A percentile compares a stretch with the other conserved stretches of the same genome.
Evolutionary conservation across 2,329 filamentous ascomycete species (phyloP).

Genomic region (Nemania sp.): DNA sequence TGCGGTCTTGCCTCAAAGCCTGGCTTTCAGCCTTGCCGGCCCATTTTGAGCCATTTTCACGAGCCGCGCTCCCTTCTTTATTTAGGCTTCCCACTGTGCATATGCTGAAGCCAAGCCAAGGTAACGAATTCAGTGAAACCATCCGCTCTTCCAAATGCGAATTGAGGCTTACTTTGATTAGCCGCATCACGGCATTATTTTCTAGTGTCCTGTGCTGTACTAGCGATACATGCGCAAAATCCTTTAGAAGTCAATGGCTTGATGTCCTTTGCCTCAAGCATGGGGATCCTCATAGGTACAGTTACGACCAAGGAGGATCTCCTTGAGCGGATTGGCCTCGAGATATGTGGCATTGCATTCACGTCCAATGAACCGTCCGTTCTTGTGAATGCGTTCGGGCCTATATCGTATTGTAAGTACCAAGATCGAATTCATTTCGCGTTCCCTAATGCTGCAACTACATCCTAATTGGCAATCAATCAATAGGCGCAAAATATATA

Average conservation of each 20-base stretch:
- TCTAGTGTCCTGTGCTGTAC: constrained; percentile 43
- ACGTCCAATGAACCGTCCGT: constrained; percentile 49
- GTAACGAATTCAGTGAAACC: constrained; percentile 35
- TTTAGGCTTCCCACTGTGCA: constrained; percentile 45
- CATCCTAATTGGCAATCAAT: constrained; percentile 7
- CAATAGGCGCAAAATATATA: constrained; percentile 42
- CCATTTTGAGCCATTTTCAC: constrained; percentile 42
- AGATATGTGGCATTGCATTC: constrained; percentile 51
- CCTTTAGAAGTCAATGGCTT: constrained; percentile 16
- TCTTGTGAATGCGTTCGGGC: constrained; percentile 54
- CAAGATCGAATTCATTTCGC: not conserved
- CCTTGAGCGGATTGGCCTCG: constrained; percentile 42
- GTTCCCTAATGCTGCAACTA: not conserved
- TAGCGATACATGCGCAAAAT: constrained; percentile 31
- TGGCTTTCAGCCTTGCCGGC: constrained; percentile 44
- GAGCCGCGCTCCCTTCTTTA: constrained; percentile 18
- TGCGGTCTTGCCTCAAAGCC: constrained; percentile 30
- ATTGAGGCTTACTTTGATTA: constrained; percentile 29
- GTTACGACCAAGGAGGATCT: constrained; percentile 31
- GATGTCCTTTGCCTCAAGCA: constrained; percentile 2
- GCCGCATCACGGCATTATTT: constrained; percentile 51
- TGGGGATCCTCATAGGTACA: not conserved
- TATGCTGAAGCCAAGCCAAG: constrained; percentile 49
- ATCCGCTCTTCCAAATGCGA: not conserved
- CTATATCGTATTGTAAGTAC: constrained; percentile 51